Conservation (phyloP, 2,329 filamentous ascomycete genomes). For the Emmonsiellopsis sp. region DNA sequence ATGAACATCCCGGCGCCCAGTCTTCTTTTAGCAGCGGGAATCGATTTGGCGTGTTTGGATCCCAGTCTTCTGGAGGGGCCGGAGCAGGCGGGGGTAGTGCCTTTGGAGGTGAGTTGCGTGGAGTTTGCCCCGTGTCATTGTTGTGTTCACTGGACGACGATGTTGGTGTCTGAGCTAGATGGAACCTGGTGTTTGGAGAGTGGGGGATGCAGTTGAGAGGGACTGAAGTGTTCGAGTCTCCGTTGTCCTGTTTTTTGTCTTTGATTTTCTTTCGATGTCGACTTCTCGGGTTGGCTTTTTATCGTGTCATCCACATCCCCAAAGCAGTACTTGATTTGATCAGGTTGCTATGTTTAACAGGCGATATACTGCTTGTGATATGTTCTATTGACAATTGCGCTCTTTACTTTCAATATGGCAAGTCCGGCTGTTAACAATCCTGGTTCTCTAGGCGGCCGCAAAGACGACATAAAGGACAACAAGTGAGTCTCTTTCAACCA, state of each 20-base stretch:
- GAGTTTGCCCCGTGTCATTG: too few relatives aligned
- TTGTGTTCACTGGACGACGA: background rate
- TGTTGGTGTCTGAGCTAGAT: background rate
- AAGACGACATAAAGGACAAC: slow-evolving; percentile 7
- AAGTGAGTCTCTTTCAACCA: background rate
- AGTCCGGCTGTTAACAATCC: slow-evolving; percentile 7
- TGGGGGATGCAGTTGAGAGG: background rate
- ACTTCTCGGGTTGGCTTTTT: background rate
- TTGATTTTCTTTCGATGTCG: background rate
- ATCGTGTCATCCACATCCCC: background rate
- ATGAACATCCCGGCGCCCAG: slow-evolving; percentile 46
- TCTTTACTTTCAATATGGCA: background rate
- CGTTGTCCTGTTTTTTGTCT: background rate
- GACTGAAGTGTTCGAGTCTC: background rate
- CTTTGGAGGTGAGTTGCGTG: slow-evolving; percentile 29
- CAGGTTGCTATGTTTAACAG: background rate
- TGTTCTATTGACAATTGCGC: background rate
- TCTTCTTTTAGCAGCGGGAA: slow-evolving; percentile 38
- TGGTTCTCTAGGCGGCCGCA: slow-evolving; percentile 13
- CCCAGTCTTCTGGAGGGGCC: slow-evolving; percentile 20
- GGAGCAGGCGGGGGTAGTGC: slow-evolving; percentile 19
- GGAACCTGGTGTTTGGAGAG: background rate
- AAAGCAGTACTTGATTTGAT: background rate
- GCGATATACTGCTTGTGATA: background rate
- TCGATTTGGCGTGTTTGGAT: slow-evolving; percentile 46